These are phyloP conservation scores for Salix koriyanagi DNA, from an alignment of 345 rosid genomes.

Conservation along the genomic window DNA sequence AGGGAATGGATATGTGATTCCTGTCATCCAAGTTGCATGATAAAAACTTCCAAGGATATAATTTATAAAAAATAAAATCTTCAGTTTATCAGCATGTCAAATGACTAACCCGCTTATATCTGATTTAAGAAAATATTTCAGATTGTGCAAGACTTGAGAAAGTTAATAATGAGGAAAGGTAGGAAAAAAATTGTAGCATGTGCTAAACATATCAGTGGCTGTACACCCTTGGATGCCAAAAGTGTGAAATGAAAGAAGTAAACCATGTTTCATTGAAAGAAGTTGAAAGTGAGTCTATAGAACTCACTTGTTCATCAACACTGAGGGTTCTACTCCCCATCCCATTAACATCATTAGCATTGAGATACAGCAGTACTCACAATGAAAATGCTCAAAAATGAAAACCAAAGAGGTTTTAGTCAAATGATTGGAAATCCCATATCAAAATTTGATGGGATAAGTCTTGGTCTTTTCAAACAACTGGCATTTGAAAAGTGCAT, in stretches of 20 bases:
- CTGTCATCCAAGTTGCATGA: constrained; percentile 37
- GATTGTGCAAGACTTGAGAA: not conserved
- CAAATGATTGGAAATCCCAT: constrained; percentile 1
- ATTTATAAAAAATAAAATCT: not conserved
- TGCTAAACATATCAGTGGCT: not conserved
- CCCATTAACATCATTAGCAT: not conserved
- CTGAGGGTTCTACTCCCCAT: not conserved
- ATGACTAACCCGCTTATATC: not conserved
- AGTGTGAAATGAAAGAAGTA: not conserved
- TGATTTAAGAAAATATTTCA: not conserved
- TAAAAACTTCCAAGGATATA: not conserved
- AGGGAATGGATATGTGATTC: constrained; percentile 98
- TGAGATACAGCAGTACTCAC: not conserved
- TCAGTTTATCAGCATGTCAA: not conserved
- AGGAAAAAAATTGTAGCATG: not conserved
- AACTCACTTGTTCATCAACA: not conserved
- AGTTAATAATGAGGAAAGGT: not conserved
- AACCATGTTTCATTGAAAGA: not conserved
- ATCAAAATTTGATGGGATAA: not conserved
- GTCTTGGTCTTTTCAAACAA: not conserved
- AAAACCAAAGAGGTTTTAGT: not conserved
- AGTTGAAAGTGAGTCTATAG: not conserved
- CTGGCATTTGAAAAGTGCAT: not conserved
- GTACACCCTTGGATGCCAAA: not conserved
- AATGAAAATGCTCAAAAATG: not conserved